A percentile compares a stretch with the other conserved stretches of the same genome.
phyloP scores from a whole-genome alignment of 306 rosid species.

The Quercus variabilis region DNA sequence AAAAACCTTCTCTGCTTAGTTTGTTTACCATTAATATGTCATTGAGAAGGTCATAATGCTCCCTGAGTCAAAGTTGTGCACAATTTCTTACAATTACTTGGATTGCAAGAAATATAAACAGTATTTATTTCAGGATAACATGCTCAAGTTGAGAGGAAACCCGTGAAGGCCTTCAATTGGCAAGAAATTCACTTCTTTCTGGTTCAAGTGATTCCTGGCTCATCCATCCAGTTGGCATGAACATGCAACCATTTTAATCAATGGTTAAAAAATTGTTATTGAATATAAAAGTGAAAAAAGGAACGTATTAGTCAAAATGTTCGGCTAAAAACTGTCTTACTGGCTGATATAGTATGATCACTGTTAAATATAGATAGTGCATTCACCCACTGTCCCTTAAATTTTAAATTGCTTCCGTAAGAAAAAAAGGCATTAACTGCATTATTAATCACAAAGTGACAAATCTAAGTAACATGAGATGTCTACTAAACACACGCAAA shows the following conservation, averaged over 20 bases:
- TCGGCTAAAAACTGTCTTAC: slow-evolving; percentile 38
- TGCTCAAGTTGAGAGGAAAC: neutral
- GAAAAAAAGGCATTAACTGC: slow-evolving; percentile 34
- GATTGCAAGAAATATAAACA: neutral
- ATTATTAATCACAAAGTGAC: slow-evolving; percentile 63
- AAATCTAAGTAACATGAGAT: slow-evolving; percentile 77
- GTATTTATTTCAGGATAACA: neutral
- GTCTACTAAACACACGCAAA: slow-evolving; percentile 48
- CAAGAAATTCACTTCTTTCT: slow-evolving; percentile 1
- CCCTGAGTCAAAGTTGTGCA: neutral
- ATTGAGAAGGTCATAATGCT: neutral
- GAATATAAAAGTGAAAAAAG: slow-evolving; percentile 11
- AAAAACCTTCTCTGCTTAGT: neutral
- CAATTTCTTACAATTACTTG: neutral
- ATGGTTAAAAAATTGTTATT: neutral
- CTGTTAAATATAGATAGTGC: slow-evolving; percentile 10
- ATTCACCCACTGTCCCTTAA: neutral
- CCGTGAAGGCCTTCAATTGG: neutral
- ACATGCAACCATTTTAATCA: neutral
- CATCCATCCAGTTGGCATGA: slow-evolving; percentile 14
- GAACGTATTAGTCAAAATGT: slow-evolving; percentile 38
- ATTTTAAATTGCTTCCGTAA: slow-evolving; percentile 7
- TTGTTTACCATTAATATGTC: neutral
- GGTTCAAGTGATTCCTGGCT: neutral
- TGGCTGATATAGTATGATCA: slow-evolving; percentile 19